phyloP scores from a whole-genome alignment of 257 asterid species.

The Capsicum chinense region DNA sequence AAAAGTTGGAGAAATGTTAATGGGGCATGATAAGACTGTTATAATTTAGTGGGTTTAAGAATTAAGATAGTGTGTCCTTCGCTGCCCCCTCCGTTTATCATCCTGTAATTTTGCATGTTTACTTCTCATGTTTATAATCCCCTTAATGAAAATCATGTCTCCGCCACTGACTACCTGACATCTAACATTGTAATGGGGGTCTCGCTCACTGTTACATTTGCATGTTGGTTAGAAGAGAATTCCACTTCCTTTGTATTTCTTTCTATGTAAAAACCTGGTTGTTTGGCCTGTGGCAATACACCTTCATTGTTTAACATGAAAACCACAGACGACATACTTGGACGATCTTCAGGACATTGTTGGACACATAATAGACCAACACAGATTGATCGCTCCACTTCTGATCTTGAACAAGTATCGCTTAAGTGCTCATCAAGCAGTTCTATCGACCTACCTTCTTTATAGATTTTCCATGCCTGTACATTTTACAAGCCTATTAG shows the following conservation, averaged over 20 bases:
- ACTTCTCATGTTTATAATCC: no score
- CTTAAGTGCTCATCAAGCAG: conserved; percentile 32
- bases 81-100: no score
- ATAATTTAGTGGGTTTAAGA: no score
- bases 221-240: conserved; percentile 7
- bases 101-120: no score
- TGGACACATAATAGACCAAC: conserved; percentile 53
- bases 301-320: conserved; percentile 42
- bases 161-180: not conserved
- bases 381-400: conserved; percentile 39
- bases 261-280: conserved; percentile 45
- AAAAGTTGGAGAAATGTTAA: no score
- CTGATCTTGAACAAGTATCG: conserved; percentile 9
- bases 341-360: conserved; percentile 42
- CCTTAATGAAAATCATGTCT: no score
- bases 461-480: conserved; percentile 46
- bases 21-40: no score
- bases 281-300: conserved; percentile 35
- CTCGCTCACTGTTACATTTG: not conserved
- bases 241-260: not conserved
- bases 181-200: conserved; percentile 7
- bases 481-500: not conserved
- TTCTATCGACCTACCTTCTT: conserved; percentile 39
- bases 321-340: conserved; percentile 44
- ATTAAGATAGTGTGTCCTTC: no score